phyloP scores from a whole-genome alignment of 495 filamentous ascomycete species.

The Xylaria curta region DNA sequence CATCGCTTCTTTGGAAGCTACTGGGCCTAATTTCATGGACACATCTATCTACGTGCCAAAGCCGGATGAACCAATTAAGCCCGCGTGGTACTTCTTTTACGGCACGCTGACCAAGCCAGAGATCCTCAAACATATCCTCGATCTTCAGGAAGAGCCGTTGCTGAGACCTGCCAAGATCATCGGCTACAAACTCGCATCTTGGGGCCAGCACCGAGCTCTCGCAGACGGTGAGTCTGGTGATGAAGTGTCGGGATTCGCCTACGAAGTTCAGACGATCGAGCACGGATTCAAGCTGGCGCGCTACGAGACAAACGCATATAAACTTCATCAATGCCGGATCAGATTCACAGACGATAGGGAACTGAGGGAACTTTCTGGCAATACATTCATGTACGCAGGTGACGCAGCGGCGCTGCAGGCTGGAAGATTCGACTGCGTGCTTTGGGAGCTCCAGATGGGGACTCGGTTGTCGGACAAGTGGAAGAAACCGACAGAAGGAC shows the following conservation, averaged over 20 bases:
- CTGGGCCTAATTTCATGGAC: slow-evolving; percentile 12
- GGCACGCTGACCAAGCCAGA: slow-evolving; percentile 39
- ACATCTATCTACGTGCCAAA: slow-evolving; percentile 2
- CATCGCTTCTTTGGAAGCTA: slow-evolving; percentile 19
- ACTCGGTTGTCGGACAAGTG: slow-evolving; percentile 13
- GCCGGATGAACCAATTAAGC: slow-evolving; percentile 19
- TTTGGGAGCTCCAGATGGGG: slow-evolving; percentile 23
- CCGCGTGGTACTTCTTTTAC: slow-evolving; percentile 51
- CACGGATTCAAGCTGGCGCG: slow-evolving; percentile 44
- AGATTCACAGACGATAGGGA: slow-evolving; percentile 20
- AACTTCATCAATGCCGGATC: slow-evolving; percentile 48
- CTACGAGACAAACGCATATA: slow-evolving; percentile 50
- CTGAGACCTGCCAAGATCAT: slow-evolving; percentile 34
- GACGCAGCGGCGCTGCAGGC: slow-evolving; percentile 15
- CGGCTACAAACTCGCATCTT: slow-evolving; percentile 41
- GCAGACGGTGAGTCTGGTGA: slow-evolving; percentile 39
- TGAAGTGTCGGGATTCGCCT: slow-evolving; percentile 45
- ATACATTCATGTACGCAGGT: slow-evolving; percentile 21
- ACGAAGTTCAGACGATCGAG: slow-evolving; percentile 42
- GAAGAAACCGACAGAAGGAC: slow-evolving; percentile 16
- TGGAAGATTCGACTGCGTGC: slow-evolving; percentile 17
- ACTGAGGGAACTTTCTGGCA: slow-evolving; percentile 1
- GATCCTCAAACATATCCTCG: slow-evolving; percentile 33
- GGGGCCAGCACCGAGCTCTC: slow-evolving; percentile 51
- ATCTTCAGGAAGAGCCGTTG: slow-evolving; percentile 30